Evolutionary conservation across 345 rosid species (phyloP).

Genomic region (Citrus medica): DNA sequence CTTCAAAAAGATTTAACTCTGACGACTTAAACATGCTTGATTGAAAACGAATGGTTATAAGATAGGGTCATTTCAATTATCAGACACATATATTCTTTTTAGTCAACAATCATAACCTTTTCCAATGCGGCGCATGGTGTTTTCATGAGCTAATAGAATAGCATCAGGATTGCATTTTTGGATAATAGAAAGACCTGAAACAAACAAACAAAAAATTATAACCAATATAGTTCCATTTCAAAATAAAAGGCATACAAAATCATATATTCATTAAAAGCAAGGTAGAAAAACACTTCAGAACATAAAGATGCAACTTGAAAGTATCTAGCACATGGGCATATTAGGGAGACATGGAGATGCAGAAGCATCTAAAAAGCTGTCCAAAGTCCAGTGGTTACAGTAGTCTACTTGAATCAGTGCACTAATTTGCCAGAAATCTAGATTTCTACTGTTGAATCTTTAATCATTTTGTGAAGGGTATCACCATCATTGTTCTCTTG

Average conservation of each 20-base stretch:
- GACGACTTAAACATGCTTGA: background rate
- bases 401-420: background rate
- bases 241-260: background rate
- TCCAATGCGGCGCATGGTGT: constrained; percentile 62
- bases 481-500: background rate
- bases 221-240: background rate
- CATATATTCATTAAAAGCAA: background rate
- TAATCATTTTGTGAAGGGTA: background rate
- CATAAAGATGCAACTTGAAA: constrained; percentile 8
- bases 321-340: background rate
- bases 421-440: background rate
- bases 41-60: background rate
- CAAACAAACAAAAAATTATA: constrained; percentile 15
- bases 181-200: constrained; percentile 82
- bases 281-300: background rate
- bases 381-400: background rate
- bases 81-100: background rate
- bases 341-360: background rate
- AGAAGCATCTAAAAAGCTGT: background rate
- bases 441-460: background rate
- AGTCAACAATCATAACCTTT: constrained; percentile 36
- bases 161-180: constrained; percentile 73
- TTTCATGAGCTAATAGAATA: constrained; percentile 63
- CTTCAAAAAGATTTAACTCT: too few species aligned
- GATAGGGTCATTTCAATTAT: background rate